These are phyloP conservation scores for Rhizopus stolonifer DNA, from an alignment of 371 early-diverging fungal species.

Conservation along the genomic window DNA sequence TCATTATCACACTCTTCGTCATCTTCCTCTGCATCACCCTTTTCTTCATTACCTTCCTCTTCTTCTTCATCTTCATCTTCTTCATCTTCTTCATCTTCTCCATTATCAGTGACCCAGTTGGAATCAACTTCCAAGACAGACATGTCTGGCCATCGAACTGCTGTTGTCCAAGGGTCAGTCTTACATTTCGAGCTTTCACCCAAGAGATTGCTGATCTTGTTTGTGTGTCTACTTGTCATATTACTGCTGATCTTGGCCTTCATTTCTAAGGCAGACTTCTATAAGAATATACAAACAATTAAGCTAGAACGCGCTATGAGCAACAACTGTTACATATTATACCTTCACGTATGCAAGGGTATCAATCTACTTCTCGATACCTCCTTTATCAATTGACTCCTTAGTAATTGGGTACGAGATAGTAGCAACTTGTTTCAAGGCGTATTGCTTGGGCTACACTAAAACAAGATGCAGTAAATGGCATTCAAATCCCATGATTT, in stretches of 20 bases:
- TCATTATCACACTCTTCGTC: constrained; percentile 4
- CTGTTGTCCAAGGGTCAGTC: constrained; percentile 9
- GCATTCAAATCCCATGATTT: constrained; percentile 21
- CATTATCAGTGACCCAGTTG: constrained; percentile 9
- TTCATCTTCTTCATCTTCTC: constrained; percentile 8
- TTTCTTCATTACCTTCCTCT: background rate
- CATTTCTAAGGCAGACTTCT: constrained; percentile 11
- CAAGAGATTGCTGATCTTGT: constrained; percentile 12
- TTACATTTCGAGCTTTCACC: constrained; percentile 5
- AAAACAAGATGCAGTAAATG: constrained; percentile 12
- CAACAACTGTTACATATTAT: constrained; percentile 13
- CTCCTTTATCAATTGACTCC: constrained; percentile 8
- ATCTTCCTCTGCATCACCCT: background rate
- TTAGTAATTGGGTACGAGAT: constrained; percentile 7
- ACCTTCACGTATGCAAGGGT: constrained; percentile 13
- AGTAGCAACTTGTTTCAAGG: constrained; percentile 6
- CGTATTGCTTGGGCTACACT: constrained; percentile 11
- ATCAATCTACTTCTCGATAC: constrained; percentile 12
- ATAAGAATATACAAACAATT: constrained; percentile 16
- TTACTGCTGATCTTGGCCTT: constrained; percentile 7
- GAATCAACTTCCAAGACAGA: constrained; percentile 9
- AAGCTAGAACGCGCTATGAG: constrained; percentile 10
- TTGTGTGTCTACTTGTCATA: constrained; percentile 7
- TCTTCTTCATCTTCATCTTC: background rate
- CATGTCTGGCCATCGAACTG: constrained; percentile 7